Evolutionary conservation across 2,329 filamentous ascomycete species (phyloP), one percentile per base, ranked within the genome.

Genomic region (Hymenoscyphus infarciens): DNA sequence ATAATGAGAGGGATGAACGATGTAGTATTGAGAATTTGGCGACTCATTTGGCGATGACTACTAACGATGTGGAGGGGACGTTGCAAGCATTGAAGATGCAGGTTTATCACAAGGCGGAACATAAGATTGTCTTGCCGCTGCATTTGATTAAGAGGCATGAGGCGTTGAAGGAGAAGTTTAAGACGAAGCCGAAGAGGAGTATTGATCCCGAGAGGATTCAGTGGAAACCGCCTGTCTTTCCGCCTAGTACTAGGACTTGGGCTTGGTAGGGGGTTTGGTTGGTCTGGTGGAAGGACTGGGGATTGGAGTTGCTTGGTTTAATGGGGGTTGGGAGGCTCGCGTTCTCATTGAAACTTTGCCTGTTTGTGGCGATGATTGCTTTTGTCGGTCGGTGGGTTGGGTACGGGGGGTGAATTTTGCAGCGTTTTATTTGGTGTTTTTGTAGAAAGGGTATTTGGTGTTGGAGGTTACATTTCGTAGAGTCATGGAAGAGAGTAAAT

Each of bases 221-320:
- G 72, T 99, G 95, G 95, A 98, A 96, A 76, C 94, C 95, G 11
- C 95, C 95, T 0, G 90, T 97, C 0, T 98, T 98, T 73, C 93
- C 89, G 29, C 93, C 94, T 0, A 91, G 90, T 15, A 91, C 87
- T 69, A 84, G 94, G 70, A 98, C 94, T 13, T 98, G 95, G 95
- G 96, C 93, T 65, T 98, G 94, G 94, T 97, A 68, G 29, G 13
- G 3, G 19, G 2, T 22, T 45, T 42, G 16, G 39, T 3, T n/a
- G 39, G 5, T 42, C 3, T 11, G 11, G 2, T 2, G 33, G 31
- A 6, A 6, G 31, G 7, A 6, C 7, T 3, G 33, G 33, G 7
- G 33, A 35, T 10, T 35, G 33, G 27, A 29, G 27, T 29, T 29
- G 27, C 27, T 29, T 29, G 27, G 27, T 29, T 29, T 29, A 6